A percentile compares a stretch with the other conserved stretches of the same genome.
phyloP scores from a whole-genome alignment of 2,329 filamentous ascomycete genomes.

The Aspergillus sp. region DNA sequence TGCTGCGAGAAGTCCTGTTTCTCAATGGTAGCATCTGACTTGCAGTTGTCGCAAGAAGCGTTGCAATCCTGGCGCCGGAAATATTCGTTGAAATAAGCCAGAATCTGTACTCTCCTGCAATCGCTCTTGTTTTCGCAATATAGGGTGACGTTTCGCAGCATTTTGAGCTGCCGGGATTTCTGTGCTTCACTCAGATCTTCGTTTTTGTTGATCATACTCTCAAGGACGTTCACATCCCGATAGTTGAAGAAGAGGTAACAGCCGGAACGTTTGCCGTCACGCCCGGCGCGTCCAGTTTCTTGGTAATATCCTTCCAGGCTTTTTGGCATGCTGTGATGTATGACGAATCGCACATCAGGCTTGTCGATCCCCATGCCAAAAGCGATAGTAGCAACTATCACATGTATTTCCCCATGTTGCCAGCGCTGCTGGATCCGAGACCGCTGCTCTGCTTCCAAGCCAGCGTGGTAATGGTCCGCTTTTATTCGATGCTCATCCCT shows the following conservation, averaged over 20 bases:
- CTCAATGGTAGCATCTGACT: constrained; percentile 71
- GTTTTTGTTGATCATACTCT: constrained; percentile 80
- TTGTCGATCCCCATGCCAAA: constrained; percentile 99
- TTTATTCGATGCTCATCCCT: constrained; percentile 64
- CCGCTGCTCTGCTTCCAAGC: constrained; percentile 71
- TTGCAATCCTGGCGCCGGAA: constrained; percentile 75
- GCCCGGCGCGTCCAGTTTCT: constrained; percentile 91
- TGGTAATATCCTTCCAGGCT: constrained; percentile 98
- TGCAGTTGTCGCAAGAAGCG: constrained; percentile 86
- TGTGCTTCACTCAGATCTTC: constrained; percentile 73
- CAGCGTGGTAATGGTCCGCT: constrained; percentile 86
- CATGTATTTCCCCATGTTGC: constrained; percentile 78
- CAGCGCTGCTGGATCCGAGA: constrained; percentile 74
- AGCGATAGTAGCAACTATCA: constrained; percentile 96
- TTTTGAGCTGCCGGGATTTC: constrained; percentile 79
- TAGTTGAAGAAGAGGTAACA: constrained; percentile 92
- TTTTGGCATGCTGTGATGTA: constrained; percentile 91
- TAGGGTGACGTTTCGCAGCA: constrained; percentile 82
- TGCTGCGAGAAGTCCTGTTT: constrained; percentile 76
- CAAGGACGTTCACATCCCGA: constrained; percentile 72
- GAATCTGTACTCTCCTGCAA: constrained; percentile 83
- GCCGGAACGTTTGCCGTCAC: constrained; percentile 83
- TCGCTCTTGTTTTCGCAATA: constrained; percentile 90
- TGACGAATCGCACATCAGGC: constrained; percentile 91
- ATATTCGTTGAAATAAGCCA: constrained; percentile 90